phyloP scores from a whole-genome alignment of 495 filamentous ascomycete species.

The Penicillium coffeae region DNA sequence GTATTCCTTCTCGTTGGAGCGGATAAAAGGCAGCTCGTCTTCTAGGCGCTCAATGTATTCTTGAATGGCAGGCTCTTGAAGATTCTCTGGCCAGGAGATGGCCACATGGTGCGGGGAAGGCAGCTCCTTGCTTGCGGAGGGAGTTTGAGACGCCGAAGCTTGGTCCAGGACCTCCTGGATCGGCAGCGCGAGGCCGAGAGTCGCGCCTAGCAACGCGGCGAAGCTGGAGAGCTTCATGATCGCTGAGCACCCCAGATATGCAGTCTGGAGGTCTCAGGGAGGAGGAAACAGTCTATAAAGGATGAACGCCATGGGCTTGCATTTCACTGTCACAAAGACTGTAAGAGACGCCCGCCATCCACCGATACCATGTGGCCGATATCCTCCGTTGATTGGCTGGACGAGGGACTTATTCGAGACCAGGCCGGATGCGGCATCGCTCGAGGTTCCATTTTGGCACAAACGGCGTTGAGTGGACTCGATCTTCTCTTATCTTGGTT shows the following conservation, averaged over 20 bases:
- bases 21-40: constrained; percentile 1
- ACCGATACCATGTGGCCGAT: neutral
- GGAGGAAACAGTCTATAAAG: neutral
- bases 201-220: neutral
- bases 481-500: too few relatives aligned
- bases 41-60: neutral
- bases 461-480: neutral
- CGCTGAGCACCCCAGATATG: neutral
- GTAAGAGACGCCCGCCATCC: neutral
- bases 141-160: neutral
- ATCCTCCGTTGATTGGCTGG: neutral
- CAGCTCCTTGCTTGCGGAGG: neutral
- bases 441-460: neutral
- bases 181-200: constrained; percentile 1
- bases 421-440: neutral
- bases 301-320: neutral
- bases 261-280: neutral
- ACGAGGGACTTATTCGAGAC: neutral
- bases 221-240: neutral
- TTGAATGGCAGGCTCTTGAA: neutral
- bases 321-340: neutral
- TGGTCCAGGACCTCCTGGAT: neutral
- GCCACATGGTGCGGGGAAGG: neutral
- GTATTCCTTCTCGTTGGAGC: neutral
- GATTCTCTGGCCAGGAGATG: neutral